Percentiles rank a stretch among this genome's conserved stretches.
Evolutionary conservation across 176 grass and related monocot species (phyloP).

Genomic region (Pontederia crassipes): DNA sequence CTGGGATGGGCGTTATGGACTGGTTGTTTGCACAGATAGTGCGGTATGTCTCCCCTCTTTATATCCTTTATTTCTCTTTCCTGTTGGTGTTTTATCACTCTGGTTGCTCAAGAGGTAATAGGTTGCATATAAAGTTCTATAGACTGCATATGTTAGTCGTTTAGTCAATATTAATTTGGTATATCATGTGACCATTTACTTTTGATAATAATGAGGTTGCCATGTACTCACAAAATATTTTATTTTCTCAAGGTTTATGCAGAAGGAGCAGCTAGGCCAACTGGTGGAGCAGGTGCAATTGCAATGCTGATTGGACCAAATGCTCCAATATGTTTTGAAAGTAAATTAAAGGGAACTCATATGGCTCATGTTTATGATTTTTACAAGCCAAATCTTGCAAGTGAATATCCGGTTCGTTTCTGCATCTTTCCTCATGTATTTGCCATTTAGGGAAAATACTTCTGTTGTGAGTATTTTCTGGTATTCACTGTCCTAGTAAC

Average conservation of each 20-base stretch:
- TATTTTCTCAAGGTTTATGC: constrained; percentile 68
- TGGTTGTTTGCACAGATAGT: constrained; percentile 97
- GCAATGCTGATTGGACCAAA: constrained; percentile 95
- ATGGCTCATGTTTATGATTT: constrained; percentile 96
- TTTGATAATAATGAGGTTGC: not conserved
- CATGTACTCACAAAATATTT: constrained; percentile 5
- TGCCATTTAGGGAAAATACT: not conserved
- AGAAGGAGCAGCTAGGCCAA: constrained; percentile 83
- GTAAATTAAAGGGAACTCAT: constrained; percentile 82
- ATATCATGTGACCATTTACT: no score
- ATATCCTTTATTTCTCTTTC: not conserved
- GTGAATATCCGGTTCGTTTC: constrained; percentile 86
- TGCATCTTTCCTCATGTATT: not conserved
- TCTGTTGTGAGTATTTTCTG: not conserved
- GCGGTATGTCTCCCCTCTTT: constrained; percentile 35
- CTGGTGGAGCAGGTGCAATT: constrained; percentile 85
- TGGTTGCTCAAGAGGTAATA: constrained; percentile 11
- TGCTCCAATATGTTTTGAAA: constrained; percentile 89
- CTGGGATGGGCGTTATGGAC: constrained; percentile 86
- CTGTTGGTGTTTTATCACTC: not conserved
- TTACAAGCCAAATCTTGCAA: constrained; percentile 94
- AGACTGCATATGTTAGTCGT: no score
- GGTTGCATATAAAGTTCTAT: not conserved
- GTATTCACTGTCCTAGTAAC: no score
- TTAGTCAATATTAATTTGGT: no score